Evolutionary conservation across 2,329 filamentous ascomycete species (phyloP).

Genomic region (Stenocarpella maydis): DNA sequence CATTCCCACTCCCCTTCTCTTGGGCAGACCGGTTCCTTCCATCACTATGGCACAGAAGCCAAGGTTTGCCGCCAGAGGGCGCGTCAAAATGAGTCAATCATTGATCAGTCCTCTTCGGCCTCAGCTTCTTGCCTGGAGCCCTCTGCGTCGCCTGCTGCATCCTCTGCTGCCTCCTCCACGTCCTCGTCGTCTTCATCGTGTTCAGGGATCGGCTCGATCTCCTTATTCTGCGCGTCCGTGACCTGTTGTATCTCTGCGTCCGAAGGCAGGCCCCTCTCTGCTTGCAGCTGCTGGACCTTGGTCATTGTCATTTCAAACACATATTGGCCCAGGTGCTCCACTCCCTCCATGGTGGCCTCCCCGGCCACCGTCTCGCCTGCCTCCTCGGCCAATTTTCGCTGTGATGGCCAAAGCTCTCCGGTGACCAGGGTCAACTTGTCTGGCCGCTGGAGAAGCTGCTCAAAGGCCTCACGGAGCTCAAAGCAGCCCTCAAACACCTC

Average conservation of each 20-base stretch:
- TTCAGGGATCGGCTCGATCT: constrained; percentile 43
- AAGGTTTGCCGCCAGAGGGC: background rate
- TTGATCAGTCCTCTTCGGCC: constrained; percentile 41
- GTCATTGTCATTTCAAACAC: constrained; percentile 93
- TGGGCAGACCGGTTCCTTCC: background rate
- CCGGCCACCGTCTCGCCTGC: constrained; percentile 59
- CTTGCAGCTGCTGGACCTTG: constrained; percentile 58
- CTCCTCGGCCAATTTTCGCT: constrained; percentile 58
- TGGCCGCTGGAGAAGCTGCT: constrained; percentile 76
- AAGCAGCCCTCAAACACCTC: constrained; percentile 89
- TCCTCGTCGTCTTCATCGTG: constrained; percentile 38
- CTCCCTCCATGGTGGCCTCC: constrained; percentile 81
- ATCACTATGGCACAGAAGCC: background rate
- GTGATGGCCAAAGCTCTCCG: constrained; percentile 84
- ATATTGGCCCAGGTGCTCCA: constrained; percentile 95
- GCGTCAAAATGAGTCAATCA: constrained; percentile 7
- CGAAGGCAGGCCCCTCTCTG: constrained; percentile 45
- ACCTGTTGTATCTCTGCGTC: constrained; percentile 39
- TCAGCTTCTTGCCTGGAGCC: constrained; percentile 42
- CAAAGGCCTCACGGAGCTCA: constrained; percentile 88
- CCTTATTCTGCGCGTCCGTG: constrained; percentile 38
- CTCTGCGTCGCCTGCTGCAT: constrained; percentile 41
- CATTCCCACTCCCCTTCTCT: background rate
- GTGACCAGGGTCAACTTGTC: constrained; percentile 84
- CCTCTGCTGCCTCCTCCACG: constrained; percentile 42